Evolutionary conservation across 208 protist genomes (phyloP), one percentile per base, ranked within the genome.

Genomic region (Acanthamoeba triangularis): DNA sequence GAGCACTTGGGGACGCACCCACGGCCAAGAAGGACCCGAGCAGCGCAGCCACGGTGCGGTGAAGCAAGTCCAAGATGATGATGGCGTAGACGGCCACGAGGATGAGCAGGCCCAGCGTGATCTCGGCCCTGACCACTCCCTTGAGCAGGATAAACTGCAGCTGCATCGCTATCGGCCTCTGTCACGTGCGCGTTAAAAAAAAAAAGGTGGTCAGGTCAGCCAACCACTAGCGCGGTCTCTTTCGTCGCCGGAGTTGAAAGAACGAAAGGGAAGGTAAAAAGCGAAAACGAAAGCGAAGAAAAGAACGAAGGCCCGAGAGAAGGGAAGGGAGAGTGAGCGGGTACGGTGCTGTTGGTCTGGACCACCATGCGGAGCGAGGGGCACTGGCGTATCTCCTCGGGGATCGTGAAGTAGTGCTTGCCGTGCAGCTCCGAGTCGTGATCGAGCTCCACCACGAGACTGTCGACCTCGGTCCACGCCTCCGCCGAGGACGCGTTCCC

Each of bases 61-160:
- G 96, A 33, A 98, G 30, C 25, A 98, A 93, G 63, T 98, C 97
- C 78, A 97, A 97, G 16, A 98, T 88, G 56, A 98, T 98, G 35
- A 98, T 72, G 8, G 95, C 69, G 65, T 98, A 98, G 25, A 98
- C 97, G 56, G 93, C 25, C n/a, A 97, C 49, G 6, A 98, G 90
- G 30, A 97, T 90, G 44, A 97, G 16, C 4, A 76, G 96, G n/a
- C 96, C 97, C 65, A 97, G 59, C 14, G 95, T 28, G 5, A 98
- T 96, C 90, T 97, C 78, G 37, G 44, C 30, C n/a, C 63, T 18
- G 28, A 74, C 63, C 54, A 93, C 47, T 18, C 30, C 37, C 41
- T 93, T 28, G 41, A 93, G 54, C n/a, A 59, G 87, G 30, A 90
- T 41, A 23, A 90, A 90, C 28, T 65, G 30, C 35, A 90, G 80